Base-by-base conservation (phyloP, 2,329 filamentous ascomycete species). In the Sclerotiophoma versabilis region DNA sequence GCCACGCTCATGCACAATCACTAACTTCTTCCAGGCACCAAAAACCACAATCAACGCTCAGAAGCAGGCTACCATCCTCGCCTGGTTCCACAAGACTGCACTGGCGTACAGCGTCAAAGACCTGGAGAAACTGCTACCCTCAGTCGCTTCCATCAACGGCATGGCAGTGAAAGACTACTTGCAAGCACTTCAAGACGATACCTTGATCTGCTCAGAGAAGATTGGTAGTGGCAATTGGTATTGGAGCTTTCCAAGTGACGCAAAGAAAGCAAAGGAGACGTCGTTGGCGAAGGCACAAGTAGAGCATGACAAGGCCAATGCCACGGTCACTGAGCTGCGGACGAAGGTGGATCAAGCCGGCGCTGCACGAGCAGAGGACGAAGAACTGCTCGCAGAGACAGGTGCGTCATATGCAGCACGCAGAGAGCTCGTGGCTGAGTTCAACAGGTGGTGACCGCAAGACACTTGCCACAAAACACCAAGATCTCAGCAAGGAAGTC, bases 151-250 rank as follows among this genome's bases (percentile, higher is more conserved):
- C 9, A 86, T 89, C 76, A 86, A 84, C 62, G 78, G 81, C 59
- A 87, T 89, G 81, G 84, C 87, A 67, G 84, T 87, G 38, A 88
- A 87, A 72, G 87, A 89, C 64, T 87, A 86, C 66, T 76, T 89
- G 15, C 85, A 87, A 68, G 77, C 80, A 4, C 79, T 89, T 17
- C 76, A 79, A 8, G 85, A 88, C 64, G 87, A 89, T 51, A 79
- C 79, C 63, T 80, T 82, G 63, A 82, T 89, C 57, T 81, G 81
- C 15, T 83, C 87, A 23, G 87, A 89, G 75, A 89, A 89, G 72
- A 89, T 90, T 63, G 87, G 87, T 36, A 87, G 81, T 59, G 86
- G 85, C 23, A 89, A 89, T 70, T 90, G 87, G 87, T 89, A 89
- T 75, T 90, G 87, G 87, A 83, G 80, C 59, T 89, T 89, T 68